These are phyloP conservation scores for Groenewaldozyma sp. DNA, from an alignment of 1,139 yeast genomes.

Conservation along the genomic window DNA sequence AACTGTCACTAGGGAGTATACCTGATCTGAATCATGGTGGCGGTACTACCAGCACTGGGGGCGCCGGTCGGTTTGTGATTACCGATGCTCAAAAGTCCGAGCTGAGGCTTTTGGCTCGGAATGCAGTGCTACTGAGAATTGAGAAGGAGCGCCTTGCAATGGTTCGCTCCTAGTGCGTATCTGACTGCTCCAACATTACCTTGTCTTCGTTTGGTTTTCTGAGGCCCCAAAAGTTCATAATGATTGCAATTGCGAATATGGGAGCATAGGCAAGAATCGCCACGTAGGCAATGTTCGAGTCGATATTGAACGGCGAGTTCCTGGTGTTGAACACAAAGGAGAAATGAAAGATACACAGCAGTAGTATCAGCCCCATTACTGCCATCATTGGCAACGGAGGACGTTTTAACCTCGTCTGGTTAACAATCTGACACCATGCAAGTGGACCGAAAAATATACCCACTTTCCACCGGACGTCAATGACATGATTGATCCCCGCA, in stretches of 20 bases:
- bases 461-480: slow-evolving; percentile 18
- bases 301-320: slow-evolving; percentile 20
- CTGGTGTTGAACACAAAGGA: slow-evolving; percentile 12
- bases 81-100: slow-evolving; percentile 15
- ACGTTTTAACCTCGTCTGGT: too few species aligned
- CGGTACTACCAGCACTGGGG: too few species aligned
- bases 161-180: background rate
- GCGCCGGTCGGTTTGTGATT: too few species aligned
- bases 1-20: background rate
- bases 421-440: slow-evolving; percentile 16
- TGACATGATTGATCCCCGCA: background rate
- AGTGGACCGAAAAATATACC: slow-evolving; percentile 19
- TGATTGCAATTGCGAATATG: slow-evolving; percentile 14
- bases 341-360: slow-evolving; percentile 9
- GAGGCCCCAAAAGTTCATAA: slow-evolving; percentile 19
- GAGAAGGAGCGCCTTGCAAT: slow-evolving; percentile 21
- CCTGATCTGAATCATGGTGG: background rate
- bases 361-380: background rate
- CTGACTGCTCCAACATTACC: slow-evolving; percentile 13
- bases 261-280: slow-evolving; percentile 22
- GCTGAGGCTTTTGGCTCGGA: slow-evolving; percentile 22
- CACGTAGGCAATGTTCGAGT: slow-evolving; percentile 16
- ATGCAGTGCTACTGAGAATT: slow-evolving; percentile 21
- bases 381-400: too few species aligned
- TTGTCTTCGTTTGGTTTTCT: slow-evolving; percentile 20